Evolutionary conservation across 2,329 filamentous ascomycete genomes (phyloP), one percentile per base, ranked within the genome.

Genomic region (Neofusicoccum parvum): DNA sequence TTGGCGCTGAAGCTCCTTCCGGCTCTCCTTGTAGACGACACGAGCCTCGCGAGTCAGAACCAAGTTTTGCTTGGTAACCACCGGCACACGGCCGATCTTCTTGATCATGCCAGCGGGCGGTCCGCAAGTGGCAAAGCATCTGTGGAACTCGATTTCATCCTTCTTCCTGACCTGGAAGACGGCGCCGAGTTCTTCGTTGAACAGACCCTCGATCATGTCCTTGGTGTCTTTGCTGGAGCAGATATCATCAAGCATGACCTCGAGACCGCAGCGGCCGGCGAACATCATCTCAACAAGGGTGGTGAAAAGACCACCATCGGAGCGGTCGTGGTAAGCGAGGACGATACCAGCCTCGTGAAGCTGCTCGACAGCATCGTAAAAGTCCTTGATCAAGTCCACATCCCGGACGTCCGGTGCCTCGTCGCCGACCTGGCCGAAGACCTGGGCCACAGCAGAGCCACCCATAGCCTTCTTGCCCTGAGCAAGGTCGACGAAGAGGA

Each of bases 201-300:
- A 98, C 20, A 99, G 86, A 0, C 90, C 86, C 65, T 92, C 87
- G 7, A 97, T 81, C 17, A 96, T 79, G 72, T 88, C 83, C 51
- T 87, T 81, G 10, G 85, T 85, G 49, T 88, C 83, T 27, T 87
- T 87, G 67, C 87, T 87, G 34, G 86, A 80, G 68, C 82, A 80
- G 45, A 93, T 83, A 64, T 86, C 86, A 74, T 97, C 94, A 65
- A 97, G 83, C 83, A 92, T 90, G 67, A 98, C 83, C 70, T 96
- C 91, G 36, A 92, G 86, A 67, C 94, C 95, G 73, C 92, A 96
- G 65, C 94, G 90, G 34, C 95, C 95, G 37, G 95, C 94, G 76
- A 98, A 98, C 88, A 96, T 96, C 95, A 98, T 98, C 80, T 99
- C 95, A 2, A 89, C 92, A 39, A 98, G 81, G 5, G 94, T 94